phyloP scores from a whole-genome alignment of 1,139 yeast species.

The Protomyces gravidus region DNA sequence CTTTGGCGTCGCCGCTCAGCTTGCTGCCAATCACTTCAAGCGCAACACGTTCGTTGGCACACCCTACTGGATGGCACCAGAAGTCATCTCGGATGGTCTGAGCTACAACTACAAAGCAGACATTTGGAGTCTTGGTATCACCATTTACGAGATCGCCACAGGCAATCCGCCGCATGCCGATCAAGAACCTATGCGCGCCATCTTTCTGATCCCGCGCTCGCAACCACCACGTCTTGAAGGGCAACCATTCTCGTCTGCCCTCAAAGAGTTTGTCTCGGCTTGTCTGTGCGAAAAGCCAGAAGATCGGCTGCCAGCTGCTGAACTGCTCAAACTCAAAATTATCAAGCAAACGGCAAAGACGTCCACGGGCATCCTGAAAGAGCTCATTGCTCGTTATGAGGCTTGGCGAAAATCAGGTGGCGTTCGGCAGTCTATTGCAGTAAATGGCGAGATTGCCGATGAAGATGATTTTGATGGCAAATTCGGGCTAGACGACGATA shows the following conservation, averaged over 20 bases:
- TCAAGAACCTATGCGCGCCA: slow-evolving; percentile 89
- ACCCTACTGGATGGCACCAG: slow-evolving; percentile 99
- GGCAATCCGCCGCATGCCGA: slow-evolving; percentile 98
- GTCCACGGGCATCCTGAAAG: slow-evolving; percentile 62
- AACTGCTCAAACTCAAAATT: slow-evolving; percentile 67
- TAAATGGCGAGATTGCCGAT: slow-evolving; percentile 19
- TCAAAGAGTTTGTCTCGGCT: slow-evolving; percentile 84
- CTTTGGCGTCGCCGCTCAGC: slow-evolving; percentile 95
- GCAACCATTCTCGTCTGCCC: slow-evolving; percentile 63
- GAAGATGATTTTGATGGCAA: slow-evolving; percentile 26
- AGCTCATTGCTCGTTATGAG: slow-evolving; percentile 72
- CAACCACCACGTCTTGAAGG: slow-evolving; percentile 96
- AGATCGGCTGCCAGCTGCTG: slow-evolving; percentile 85
- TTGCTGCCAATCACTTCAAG: slow-evolving; percentile 69
- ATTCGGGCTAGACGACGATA: slow-evolving; percentile 31
- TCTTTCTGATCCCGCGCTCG: slow-evolving; percentile 86
- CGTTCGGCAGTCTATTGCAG: slow-evolving; percentile 31
- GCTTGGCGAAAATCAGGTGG: slow-evolving; percentile 58
- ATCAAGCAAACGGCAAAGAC: slow-evolving; percentile 57
- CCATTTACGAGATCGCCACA: slow-evolving; percentile 88
- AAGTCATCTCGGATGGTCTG: slow-evolving; percentile 90
- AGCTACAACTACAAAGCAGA: slow-evolving; percentile 77
- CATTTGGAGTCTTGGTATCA: slow-evolving; percentile 91
- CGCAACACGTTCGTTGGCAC: slow-evolving; percentile 98
- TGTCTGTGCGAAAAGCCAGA: slow-evolving; percentile 92